These are phyloP conservation scores for Apodospora peruviana DNA, from an alignment of 495 filamentous ascomycete species.

Conservation along the genomic window DNA sequence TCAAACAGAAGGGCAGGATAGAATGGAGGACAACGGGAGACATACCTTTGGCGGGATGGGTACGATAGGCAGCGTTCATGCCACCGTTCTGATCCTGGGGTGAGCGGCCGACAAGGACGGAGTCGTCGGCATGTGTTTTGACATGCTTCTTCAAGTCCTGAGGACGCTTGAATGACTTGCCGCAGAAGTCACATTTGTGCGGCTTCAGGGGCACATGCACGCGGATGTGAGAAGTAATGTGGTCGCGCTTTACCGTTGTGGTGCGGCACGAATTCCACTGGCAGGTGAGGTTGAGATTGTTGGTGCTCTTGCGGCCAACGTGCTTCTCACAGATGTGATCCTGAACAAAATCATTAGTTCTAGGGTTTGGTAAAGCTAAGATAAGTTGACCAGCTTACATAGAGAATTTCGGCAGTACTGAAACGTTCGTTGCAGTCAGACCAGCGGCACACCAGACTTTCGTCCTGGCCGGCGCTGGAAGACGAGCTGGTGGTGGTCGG, in stretches of 20 bases:
- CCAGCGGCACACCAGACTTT: constrained; percentile 82
- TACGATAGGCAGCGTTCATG: constrained; percentile 53
- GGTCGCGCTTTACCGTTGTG: constrained; percentile 96
- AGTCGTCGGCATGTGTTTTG: constrained; percentile 99
- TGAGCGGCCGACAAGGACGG: constrained; percentile 70
- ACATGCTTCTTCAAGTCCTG: constrained; percentile 99
- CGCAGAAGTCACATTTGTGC: constrained; percentile 97
- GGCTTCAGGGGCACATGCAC: constrained; percentile 98
- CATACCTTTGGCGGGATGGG: constrained; percentile 50
- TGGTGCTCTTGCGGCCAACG: constrained; percentile 97
- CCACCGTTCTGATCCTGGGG: constrained; percentile 60
- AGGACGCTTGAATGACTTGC: constrained; percentile 98
- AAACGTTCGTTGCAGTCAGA: constrained; percentile 77
- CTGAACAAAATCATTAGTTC: constrained; percentile 37
- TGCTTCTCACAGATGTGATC: constrained; percentile 98
- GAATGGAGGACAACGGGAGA: constrained; percentile 17
- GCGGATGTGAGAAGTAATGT: constrained; percentile 98
- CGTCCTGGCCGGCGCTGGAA: constrained; percentile 38
- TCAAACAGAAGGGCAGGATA: background rate
- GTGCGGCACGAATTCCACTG: constrained; percentile 95
- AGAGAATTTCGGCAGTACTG: constrained; percentile 73
- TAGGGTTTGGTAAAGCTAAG: too few relatives aligned
- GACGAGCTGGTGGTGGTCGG: constrained; percentile 31
- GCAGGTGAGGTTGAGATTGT: constrained; percentile 96
- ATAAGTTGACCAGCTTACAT: constrained; percentile 81